Conservation (phyloP, 148 eudicot genomes). For the Cornus florida region DNA sequence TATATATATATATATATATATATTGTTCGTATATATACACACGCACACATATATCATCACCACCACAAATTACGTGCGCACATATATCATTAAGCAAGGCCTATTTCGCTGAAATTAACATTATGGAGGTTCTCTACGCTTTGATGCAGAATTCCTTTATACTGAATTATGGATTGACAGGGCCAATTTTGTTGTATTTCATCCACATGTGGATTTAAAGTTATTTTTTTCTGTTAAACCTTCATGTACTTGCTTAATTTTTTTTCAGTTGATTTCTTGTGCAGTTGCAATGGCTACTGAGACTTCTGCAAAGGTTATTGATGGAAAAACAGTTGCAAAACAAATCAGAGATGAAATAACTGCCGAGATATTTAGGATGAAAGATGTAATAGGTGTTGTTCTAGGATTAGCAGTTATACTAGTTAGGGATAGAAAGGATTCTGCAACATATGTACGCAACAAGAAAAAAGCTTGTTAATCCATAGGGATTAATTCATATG, state of each 20-base stretch:
- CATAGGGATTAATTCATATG: conserved; percentile 80
- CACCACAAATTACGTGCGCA: too few relatives aligned
- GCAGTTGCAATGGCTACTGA: conserved; percentile 56
- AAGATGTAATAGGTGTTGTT: conserved; percentile 66
- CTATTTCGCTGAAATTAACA: too few relatives aligned
- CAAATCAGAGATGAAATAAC: conserved; percentile 78
- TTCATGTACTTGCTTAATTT: conserved; percentile 1
- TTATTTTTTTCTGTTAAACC: background rate
- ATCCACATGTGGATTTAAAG: background rate
- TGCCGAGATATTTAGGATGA: conserved; percentile 70
- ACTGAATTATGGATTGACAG: background rate
- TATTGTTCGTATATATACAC: too few relatives aligned
- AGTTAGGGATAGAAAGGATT: conserved; percentile 90
- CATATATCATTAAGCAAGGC: too few relatives aligned
- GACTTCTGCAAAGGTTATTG: conserved; percentile 66
- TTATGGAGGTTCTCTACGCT: too few relatives aligned
- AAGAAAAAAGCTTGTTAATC: conserved; percentile 89
- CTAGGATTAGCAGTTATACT: conserved; percentile 95
- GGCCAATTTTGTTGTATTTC: conserved; percentile 1
- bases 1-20: too few relatives aligned
- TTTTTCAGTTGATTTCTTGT: conserved; percentile 13
- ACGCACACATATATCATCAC: too few relatives aligned
- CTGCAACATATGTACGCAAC: conserved; percentile 87
- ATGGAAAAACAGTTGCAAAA: conserved; percentile 76
- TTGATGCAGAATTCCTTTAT: background rate